A percentile compares a stretch with the other conserved stretches of the same genome.
These are phyloP conservation scores for Fusarium drepaniforme DNA, from an alignment of 2,329 filamentous ascomycete species.

Conservation along the genomic window DNA sequence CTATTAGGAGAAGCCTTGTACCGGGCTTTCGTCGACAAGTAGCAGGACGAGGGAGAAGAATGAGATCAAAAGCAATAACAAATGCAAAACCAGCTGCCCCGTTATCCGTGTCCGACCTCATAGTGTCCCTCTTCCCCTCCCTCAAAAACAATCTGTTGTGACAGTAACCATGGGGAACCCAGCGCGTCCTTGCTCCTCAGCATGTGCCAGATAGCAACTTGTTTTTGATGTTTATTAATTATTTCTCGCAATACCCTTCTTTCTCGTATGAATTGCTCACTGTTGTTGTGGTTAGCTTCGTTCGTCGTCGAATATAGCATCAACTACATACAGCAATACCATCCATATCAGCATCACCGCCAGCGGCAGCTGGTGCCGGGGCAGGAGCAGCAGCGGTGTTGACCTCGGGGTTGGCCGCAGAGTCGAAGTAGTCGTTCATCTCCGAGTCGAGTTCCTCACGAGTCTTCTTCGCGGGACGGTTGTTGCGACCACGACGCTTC, in stretches of 20 bases:
- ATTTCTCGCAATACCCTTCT: slow-evolving; percentile 6
- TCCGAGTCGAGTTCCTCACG: slow-evolving; percentile 96
- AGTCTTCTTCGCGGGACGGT: slow-evolving; percentile 85
- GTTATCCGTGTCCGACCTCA: slow-evolving; percentile 29
- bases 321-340: slow-evolving; percentile 64
- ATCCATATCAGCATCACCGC: slow-evolving; percentile 73
- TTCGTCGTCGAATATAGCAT: neutral
- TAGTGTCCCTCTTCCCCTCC: slow-evolving; percentile 23
- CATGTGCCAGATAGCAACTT: slow-evolving; percentile 23
- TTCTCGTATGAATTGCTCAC: slow-evolving; percentile 21
- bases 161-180: slow-evolving; percentile 29
- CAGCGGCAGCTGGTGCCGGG: slow-evolving; percentile 59
- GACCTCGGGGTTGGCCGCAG: slow-evolving; percentile 58
- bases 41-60: slow-evolving; percentile 25
- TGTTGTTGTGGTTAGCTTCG: slow-evolving; percentile 25
- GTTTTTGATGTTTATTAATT: slow-evolving; percentile 42
- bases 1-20: neutral
- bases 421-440: slow-evolving; percentile 94
- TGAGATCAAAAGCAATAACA: slow-evolving; percentile 38
- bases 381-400: slow-evolving; percentile 61
- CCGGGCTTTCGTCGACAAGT: neutral
- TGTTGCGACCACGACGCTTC: slow-evolving; percentile 66
- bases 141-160: slow-evolving; percentile 38
- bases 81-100: slow-evolving; percentile 43
- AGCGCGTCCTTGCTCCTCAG: slow-evolving; percentile 23